Evolutionary conservation across 805 yeast species (phyloP).

Genomic region (Wickerhamiella occidentalis): DNA sequence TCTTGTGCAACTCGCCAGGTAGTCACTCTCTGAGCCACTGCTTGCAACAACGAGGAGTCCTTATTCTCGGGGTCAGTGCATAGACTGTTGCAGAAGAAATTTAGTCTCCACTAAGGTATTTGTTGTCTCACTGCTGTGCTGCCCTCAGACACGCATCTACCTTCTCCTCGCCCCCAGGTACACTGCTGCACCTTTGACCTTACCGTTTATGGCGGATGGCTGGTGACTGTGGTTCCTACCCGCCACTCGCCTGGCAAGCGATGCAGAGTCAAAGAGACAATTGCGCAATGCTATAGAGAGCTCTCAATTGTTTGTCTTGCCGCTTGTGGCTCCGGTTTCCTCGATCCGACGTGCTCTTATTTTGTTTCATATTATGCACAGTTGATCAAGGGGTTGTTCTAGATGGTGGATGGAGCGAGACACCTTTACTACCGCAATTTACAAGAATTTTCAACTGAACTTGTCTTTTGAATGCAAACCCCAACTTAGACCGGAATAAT

Average conservation of each 20-base stretch:
- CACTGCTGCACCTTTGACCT: background rate
- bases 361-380: slow-evolving; percentile 1
- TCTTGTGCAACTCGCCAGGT: background rate
- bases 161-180: background rate
- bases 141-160: background rate
- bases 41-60: no score
- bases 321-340: no score
- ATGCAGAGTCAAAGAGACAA: background rate
- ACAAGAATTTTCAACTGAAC: background rate
- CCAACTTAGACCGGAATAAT: background rate
- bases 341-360: background rate
- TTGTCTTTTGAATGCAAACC: background rate
- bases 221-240: background rate
- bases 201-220: background rate
- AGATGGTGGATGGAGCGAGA: no score
- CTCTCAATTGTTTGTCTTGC: no score
- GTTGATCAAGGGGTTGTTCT: background rate
- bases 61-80: no score
- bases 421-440: background rate
- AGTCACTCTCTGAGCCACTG: no score
- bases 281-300: background rate
- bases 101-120: background rate
- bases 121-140: background rate
- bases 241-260: background rate
- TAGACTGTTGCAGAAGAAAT: background rate